Conservation (phyloP, 75 land plant genomes). For the Azolla pinnata region DNA sequence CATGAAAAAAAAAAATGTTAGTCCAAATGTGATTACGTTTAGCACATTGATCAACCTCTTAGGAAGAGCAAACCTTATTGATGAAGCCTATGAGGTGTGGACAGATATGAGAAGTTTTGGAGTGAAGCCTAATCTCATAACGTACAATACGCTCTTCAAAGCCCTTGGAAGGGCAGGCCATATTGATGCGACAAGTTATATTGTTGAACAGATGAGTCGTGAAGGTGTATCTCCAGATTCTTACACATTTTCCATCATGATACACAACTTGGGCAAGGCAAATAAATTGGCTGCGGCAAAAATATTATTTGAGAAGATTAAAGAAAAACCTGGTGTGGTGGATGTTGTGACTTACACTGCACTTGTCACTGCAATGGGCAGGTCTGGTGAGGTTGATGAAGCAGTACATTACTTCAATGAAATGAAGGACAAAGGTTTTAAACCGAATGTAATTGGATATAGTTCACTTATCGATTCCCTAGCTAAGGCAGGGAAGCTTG, state of each 20-base stretch:
- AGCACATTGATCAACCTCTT: constrained; percentile 39
- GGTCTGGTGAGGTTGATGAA: constrained; percentile 25
- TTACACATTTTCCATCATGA: constrained; percentile 45
- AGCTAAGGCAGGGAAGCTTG: constrained; percentile 28
- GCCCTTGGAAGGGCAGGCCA: constrained; percentile 45
- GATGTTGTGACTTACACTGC: constrained; percentile 56
- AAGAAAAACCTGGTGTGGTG: constrained; percentile 35
- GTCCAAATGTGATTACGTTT: constrained; percentile 47
- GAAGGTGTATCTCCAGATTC: constrained; percentile 33
- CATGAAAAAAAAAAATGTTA: constrained; percentile 25
- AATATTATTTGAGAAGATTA: constrained; percentile 54
- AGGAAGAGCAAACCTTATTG: constrained; percentile 38
- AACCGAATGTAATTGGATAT: constrained; percentile 48
- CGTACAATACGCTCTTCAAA: constrained; percentile 49
- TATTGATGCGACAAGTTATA: constrained; percentile 36
- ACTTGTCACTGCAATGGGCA: constrained; percentile 49
- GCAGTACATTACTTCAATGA: constrained; percentile 34
- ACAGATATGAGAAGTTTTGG: constrained; percentile 39
- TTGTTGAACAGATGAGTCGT: constrained; percentile 34
- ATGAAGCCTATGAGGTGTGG: constrained; percentile 45
- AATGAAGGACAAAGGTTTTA: constrained; percentile 39
- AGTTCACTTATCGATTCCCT: constrained; percentile 53
- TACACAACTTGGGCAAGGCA: constrained; percentile 43
- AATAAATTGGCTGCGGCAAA: constrained; percentile 45
- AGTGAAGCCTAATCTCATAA: constrained; percentile 23